These are phyloP conservation scores for Pezicula neosporulosa DNA, from an alignment of 2,329 filamentous ascomycete species.

Conservation along the genomic window DNA sequence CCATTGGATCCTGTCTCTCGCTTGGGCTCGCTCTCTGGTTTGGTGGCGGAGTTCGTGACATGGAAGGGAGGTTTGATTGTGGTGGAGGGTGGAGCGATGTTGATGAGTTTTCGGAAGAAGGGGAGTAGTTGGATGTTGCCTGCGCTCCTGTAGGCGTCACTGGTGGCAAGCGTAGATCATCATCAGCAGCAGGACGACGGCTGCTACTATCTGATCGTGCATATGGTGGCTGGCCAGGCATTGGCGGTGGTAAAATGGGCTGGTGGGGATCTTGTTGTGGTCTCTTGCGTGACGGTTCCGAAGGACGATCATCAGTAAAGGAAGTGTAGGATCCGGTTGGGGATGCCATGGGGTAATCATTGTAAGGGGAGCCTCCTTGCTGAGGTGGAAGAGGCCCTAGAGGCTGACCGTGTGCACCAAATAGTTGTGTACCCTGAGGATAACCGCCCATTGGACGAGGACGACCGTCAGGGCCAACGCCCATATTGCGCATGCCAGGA, in stretches of 20 bases:
- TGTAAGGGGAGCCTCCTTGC: constrained; percentile 21
- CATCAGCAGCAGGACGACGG: constrained; percentile 23
- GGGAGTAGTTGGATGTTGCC: constrained; percentile 25
- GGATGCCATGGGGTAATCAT: constrained; percentile 28
- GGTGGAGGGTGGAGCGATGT: constrained; percentile 23
- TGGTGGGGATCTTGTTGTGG: constrained; percentile 29
- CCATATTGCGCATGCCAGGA: constrained; percentile 44
- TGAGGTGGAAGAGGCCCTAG: constrained; percentile 23
- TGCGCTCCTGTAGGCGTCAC: constrained; percentile 22
- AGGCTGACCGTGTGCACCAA: constrained; percentile 36
- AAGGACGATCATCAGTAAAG: constrained; percentile 13
- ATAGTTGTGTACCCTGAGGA: constrained; percentile 28
- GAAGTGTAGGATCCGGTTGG: constrained; percentile 27
- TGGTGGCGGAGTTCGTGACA: constrained; percentile 26
- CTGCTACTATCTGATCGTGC: constrained; percentile 20
- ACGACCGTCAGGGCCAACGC: constrained; percentile 29
- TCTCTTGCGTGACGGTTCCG: constrained; percentile 24
- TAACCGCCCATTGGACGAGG: constrained; percentile 23
- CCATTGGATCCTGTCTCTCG: constrained; percentile 28
- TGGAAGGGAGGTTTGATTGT: constrained; percentile 18
- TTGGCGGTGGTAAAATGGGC: constrained; percentile 31
- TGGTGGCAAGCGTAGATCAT: constrained; percentile 29
- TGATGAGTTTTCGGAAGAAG: constrained; percentile 21
- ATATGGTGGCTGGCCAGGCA: constrained; percentile 26
- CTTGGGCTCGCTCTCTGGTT: constrained; percentile 21